Base-by-base conservation (phyloP, 495 filamentous ascomycete genomes). In the Glonium stellatum region DNA sequence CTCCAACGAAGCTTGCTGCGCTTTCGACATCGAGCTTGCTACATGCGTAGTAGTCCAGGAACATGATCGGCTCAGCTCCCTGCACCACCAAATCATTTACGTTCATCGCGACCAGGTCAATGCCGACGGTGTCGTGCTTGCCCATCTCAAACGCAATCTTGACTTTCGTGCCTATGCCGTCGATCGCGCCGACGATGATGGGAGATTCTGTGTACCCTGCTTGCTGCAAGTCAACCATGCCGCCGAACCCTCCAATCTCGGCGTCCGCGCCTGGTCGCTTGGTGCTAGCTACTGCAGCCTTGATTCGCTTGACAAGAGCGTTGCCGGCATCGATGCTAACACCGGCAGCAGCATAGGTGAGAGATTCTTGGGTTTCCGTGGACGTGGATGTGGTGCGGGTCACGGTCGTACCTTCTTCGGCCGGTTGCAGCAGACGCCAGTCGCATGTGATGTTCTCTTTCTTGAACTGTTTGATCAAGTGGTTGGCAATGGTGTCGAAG, bases 51-150 rank as follows among this genome's bases (percentile, higher is more conserved):
- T 90, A 95, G 78, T 97, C 93, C 52, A 96, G 84, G 81, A 98
- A 97, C 77, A 90, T 90, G 68, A 96, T 78, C 10, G 93, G 89
- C 70, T 92, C 87, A 0, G 93, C 93, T 53, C 93, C 93, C 73
- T 97, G 91, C 13, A 96, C 93, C 47, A 97, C 85, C 0, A 97
- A 80, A 73, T 97, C 93, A 73, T 98, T 97, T 69, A 96, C 93
- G 72, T 95, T 95, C 95, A 97, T 97, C 62, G 93, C 93, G 1
- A 97, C 95, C 12, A 98, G 81, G 71, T 98, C 93, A 67, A 97
- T 89, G 62, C 73, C 92, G 12, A 97, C 90, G 5, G 90, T 95
- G 73, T 89, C 84, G 75, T 96, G 92, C 75, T 96, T 89, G 54
- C 83, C 79, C 67, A 92, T 86, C 4, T 84, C 82, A 69, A 93